These are phyloP conservation scores for Domatiomyces catenatus DNA, from an alignment of 2,329 filamentous ascomycete species.

Conservation along the genomic window DNA sequence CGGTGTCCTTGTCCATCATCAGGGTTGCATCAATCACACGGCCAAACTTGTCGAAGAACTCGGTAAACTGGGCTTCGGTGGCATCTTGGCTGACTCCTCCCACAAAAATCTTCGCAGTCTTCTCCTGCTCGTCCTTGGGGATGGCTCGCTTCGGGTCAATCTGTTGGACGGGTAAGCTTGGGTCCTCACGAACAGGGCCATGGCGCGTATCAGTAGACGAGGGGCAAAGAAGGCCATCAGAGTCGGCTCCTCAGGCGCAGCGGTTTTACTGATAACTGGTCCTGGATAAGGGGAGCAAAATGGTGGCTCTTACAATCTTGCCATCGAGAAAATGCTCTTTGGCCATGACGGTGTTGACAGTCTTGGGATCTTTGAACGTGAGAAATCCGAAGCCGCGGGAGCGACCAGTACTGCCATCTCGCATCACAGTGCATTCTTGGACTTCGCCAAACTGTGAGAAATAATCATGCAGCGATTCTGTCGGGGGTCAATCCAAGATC, in stretches of 20 bases:
- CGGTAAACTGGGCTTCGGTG: slow-evolving; percentile 86
- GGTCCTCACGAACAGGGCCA: background rate
- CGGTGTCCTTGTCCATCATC: slow-evolving; percentile 99
- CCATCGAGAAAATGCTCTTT: slow-evolving; percentile 97
- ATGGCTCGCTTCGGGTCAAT: slow-evolving; percentile 98
- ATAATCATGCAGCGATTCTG: slow-evolving; percentile 92
- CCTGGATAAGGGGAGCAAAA: slow-evolving; percentile 14
- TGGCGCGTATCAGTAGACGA: background rate
- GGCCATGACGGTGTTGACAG: slow-evolving; percentile 98
- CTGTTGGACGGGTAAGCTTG: slow-evolving; percentile 34
- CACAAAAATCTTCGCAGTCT: slow-evolving; percentile 97
- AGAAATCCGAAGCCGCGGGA: slow-evolving; percentile 89
- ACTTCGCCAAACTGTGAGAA: slow-evolving; percentile 98
- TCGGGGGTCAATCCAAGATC: slow-evolving; percentile 3
- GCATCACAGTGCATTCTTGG: slow-evolving; percentile 97
- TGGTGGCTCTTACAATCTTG: slow-evolving; percentile 62
- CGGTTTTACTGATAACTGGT: slow-evolving; percentile 6
- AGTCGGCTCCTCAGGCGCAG: background rate
- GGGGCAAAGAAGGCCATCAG: background rate
- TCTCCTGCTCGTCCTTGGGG: slow-evolving; percentile 91
- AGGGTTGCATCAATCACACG: slow-evolving; percentile 92
- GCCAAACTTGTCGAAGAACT: slow-evolving; percentile 93
- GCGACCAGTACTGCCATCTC: slow-evolving; percentile 81
- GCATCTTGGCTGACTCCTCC: slow-evolving; percentile 95
- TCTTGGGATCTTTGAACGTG: slow-evolving; percentile 94